These are phyloP conservation scores for Bidens hawaiensis DNA, from an alignment of 140 eudicot species.

Conservation along the genomic window DNA sequence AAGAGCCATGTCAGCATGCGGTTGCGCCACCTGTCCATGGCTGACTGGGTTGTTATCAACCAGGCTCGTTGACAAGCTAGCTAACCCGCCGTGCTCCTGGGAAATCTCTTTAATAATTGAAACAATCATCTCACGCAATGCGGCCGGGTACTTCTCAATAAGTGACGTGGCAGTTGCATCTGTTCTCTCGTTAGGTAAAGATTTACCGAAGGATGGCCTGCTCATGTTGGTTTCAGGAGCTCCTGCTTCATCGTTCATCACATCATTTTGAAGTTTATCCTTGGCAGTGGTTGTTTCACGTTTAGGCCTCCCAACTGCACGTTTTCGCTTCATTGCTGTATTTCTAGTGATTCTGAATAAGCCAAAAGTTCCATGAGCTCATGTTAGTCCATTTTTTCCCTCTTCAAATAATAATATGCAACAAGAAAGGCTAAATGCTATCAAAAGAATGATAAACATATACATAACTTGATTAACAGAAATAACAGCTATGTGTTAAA, in stretches of 20 bases:
- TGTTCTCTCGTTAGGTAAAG: constrained; percentile 20
- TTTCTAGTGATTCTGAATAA: not conserved
- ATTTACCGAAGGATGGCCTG: constrained; percentile 1
- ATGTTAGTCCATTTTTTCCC: not conserved
- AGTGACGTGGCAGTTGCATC: constrained; percentile 9
- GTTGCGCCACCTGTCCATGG: constrained; percentile 29
- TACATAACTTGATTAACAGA: too few species aligned
- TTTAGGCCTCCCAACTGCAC: constrained; percentile 12
- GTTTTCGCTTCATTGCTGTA: constrained; percentile 31
- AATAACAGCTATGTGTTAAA: too few species aligned
- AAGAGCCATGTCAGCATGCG: constrained; percentile 30
- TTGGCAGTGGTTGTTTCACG: not conserved
- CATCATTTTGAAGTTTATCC: not conserved
- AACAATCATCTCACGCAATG: constrained; percentile 39
- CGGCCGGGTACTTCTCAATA: constrained; percentile 27
- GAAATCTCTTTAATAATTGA: constrained; percentile 29
- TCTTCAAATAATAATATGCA: not conserved
- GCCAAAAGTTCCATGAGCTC: not conserved
- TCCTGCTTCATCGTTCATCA: constrained; percentile 5
- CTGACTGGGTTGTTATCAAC: constrained; percentile 36
- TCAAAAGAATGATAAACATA: too few species aligned
- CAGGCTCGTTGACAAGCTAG: constrained; percentile 48
- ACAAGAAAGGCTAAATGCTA: not conserved
- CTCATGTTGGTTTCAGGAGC: constrained; percentile 8
- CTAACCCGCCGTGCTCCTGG: constrained; percentile 42